These are phyloP conservation scores for Ogataea allantospora DNA, from an alignment of 805 yeast species.

Conservation along the genomic window DNA sequence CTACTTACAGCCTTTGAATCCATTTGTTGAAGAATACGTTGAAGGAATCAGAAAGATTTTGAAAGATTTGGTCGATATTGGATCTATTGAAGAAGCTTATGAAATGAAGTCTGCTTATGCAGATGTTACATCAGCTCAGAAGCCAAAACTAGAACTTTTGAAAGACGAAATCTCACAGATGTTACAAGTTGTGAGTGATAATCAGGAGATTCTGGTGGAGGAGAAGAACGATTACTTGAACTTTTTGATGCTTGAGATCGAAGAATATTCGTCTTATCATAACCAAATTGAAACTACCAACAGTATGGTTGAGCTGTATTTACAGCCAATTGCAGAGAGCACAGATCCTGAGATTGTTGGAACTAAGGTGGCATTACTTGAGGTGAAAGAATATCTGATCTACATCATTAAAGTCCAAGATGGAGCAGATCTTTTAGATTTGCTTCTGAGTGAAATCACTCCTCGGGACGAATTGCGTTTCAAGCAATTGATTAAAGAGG, in stretches of 20 bases:
- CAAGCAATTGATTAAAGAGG: conserved; percentile 50
- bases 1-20: conserved; percentile 77
- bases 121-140: conserved; percentile 53
- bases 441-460: conserved; percentile 60
- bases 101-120: conserved; percentile 58
- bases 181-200: conserved; percentile 40
- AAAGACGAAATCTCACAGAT: conserved; percentile 45
- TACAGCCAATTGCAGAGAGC: conserved; percentile 26
- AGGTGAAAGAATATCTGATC: conserved; percentile 78
- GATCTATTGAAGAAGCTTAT: conserved; percentile 58
- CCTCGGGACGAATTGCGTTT: conserved; percentile 69
- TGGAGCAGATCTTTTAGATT: conserved; percentile 54
- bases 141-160: conserved; percentile 45
- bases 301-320: conserved; percentile 17
- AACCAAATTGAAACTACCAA: conserved; percentile 19
- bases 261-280: conserved; percentile 19
- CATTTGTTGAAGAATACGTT: conserved; percentile 54
- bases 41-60: conserved; percentile 47
- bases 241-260: conserved; percentile 23
- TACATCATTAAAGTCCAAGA: conserved; percentile 84
- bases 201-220: conserved; percentile 45
- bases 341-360: conserved; percentile 44
- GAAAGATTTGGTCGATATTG: conserved; percentile 48
- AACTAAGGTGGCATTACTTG: conserved; percentile 51
- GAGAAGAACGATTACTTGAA: conserved; percentile 45